Evolutionary conservation across 192 early-diverging fungal species (phyloP).

Genomic region (Oehlia diaphana): DNA sequence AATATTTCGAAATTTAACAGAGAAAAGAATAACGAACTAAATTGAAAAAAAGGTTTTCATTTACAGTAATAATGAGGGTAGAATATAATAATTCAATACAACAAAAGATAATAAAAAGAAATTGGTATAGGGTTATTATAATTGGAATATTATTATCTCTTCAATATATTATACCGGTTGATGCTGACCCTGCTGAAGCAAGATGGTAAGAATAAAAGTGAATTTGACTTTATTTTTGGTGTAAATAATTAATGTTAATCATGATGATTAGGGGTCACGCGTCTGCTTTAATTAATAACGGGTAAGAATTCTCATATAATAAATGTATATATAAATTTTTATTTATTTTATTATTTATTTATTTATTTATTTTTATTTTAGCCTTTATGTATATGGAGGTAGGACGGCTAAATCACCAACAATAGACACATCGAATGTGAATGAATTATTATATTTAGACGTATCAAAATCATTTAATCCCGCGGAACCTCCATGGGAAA

Average conservation of each 20-base stretch:
- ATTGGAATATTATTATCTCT: neutral
- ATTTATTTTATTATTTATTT: too few species aligned
- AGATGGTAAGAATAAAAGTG: neutral
- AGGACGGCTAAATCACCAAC: too few species aligned
- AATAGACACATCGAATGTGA: neutral
- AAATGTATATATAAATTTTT: neutral
- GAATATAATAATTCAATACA: neutral
- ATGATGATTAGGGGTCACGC: neutral
- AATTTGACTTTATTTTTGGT: neutral
- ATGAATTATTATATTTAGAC: conserved; percentile 3
- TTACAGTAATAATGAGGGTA: neutral
- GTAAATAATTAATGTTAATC: neutral
- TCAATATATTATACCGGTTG: neutral
- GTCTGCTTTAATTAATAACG: neutral
- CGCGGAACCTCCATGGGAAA: neutral
- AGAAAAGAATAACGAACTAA: too few species aligned
- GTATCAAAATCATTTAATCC: neutral
- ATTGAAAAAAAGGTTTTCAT: neutral
- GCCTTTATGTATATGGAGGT: conserved; percentile 9
- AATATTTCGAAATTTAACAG: too few species aligned
- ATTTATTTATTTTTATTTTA: neutral
- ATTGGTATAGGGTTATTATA: neutral
- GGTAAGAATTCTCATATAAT: neutral
- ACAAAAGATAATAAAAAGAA: neutral
- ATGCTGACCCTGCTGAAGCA: neutral